Evolutionary conservation across 352 stramenopile genomes (phyloP).

Genomic region (Globisporangium splendens): DNA sequence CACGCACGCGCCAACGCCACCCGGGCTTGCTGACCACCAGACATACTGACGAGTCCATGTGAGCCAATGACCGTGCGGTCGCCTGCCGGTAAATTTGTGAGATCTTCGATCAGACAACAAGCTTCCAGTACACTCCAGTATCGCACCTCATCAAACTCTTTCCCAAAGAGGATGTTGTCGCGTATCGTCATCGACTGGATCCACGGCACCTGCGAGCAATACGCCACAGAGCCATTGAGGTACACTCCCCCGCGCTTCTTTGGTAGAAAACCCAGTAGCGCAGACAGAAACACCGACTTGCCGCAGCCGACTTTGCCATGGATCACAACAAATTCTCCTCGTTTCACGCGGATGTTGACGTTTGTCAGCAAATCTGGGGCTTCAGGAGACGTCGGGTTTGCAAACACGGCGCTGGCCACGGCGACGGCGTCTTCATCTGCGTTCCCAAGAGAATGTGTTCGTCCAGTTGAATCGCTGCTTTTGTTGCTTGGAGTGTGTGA

Average conservation of each 20-base stretch:
- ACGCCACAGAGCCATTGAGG: slow-evolving; percentile 49
- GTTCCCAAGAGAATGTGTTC: slow-evolving; percentile 2
- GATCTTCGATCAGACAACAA: slow-evolving; percentile 45
- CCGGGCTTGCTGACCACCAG: slow-evolving; percentile 48
- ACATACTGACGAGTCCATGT: slow-evolving; percentile 50
- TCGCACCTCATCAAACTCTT: slow-evolving; percentile 48
- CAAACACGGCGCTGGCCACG: slow-evolving; percentile 41
- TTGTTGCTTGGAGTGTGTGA: slow-evolving; percentile 1
- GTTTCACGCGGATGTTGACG: slow-evolving; percentile 39
- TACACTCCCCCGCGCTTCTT: slow-evolving; percentile 33
- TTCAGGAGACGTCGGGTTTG: slow-evolving; percentile 20
- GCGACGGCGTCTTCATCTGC: slow-evolving; percentile 23
- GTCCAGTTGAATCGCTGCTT: neutral
- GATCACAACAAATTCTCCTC: slow-evolving; percentile 51
- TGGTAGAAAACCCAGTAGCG: slow-evolving; percentile 46
- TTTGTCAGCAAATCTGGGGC: slow-evolving; percentile 41
- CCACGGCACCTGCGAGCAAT: slow-evolving; percentile 92
- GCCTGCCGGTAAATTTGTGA: slow-evolving; percentile 49
- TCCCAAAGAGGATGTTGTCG: slow-evolving; percentile 97
- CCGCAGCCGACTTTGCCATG: slow-evolving; percentile 57
- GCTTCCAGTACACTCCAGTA: slow-evolving; percentile 69
- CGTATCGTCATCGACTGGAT: slow-evolving; percentile 95
- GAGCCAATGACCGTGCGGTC: slow-evolving; percentile 41
- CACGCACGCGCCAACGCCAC: slow-evolving; percentile 54
- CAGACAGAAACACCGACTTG: slow-evolving; percentile 57